Conservation (phyloP, 75 land plant species). For the Sequoia sempervirens region DNA sequence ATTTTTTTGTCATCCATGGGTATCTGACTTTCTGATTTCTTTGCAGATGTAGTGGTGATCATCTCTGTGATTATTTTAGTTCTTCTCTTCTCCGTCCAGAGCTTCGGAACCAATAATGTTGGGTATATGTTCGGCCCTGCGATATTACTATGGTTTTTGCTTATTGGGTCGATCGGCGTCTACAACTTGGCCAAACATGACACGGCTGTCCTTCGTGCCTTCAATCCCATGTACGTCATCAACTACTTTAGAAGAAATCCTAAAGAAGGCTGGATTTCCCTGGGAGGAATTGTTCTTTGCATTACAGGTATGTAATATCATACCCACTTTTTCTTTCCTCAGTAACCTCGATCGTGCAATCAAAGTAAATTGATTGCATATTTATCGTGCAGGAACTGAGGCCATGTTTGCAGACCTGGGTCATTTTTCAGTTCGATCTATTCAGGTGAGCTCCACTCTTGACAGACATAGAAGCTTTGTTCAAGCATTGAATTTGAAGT, state of each 20-base stretch:
- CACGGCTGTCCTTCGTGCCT: constrained; percentile 26
- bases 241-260: constrained; percentile 31
- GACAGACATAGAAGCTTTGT: neutral
- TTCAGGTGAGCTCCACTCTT: constrained; percentile 34
- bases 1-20: neutral
- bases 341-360: neutral
- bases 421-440: constrained; percentile 57
- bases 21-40: neutral
- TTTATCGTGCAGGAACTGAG: constrained; percentile 48
- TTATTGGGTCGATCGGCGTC: constrained; percentile 29
- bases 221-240: constrained; percentile 37
- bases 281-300: constrained; percentile 51
- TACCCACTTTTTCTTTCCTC: neutral
- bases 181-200: constrained; percentile 46
- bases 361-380: too few species aligned
- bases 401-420: constrained; percentile 86
- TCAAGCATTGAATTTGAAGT: neutral
- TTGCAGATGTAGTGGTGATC: constrained; percentile 33
- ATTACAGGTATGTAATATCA: constrained; percentile 30
- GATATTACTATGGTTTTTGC: constrained; percentile 35
- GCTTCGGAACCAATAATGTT: constrained; percentile 53
- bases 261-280: constrained; percentile 34
- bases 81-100: constrained; percentile 31
- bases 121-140: constrained; percentile 49
- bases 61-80: constrained; percentile 35